phyloP scores from a whole-genome alignment of 2,329 filamentous ascomycete genomes.

The Alternaria conjuncta region DNA sequence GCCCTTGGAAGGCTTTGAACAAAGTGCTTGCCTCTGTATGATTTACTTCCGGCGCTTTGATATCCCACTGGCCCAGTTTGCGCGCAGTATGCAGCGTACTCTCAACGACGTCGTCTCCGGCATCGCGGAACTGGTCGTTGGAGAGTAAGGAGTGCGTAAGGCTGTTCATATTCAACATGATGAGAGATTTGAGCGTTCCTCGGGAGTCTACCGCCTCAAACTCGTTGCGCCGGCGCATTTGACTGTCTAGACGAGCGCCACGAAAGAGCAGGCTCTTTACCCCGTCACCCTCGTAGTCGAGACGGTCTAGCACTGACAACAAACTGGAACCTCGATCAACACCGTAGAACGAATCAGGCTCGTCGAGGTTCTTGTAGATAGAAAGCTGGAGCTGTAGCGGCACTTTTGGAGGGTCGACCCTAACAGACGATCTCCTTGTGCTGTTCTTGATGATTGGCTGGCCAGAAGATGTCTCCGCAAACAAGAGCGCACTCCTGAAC shows the following conservation, averaged over 20 bases:
- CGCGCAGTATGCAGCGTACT: constrained; percentile 80
- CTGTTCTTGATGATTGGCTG: constrained; percentile 54
- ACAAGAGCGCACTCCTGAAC: constrained; percentile 83
- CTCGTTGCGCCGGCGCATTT: constrained; percentile 69
- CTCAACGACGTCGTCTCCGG: constrained; percentile 66
- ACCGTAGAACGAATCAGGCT: constrained; percentile 96
- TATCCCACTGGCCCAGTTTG: constrained; percentile 88
- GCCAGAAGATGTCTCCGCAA: constrained; percentile 75
- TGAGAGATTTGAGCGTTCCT: constrained; percentile 77
- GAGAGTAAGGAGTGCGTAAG: constrained; percentile 81
- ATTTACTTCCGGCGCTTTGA: constrained; percentile 72
- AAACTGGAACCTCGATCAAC: constrained; percentile 79
- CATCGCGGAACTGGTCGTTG: constrained; percentile 66
- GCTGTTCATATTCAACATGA: constrained; percentile 81
- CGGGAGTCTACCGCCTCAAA: constrained; percentile 66
- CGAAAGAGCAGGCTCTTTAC: constrained; percentile 88
- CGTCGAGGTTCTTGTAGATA: constrained; percentile 92
- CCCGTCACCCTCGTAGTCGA: constrained; percentile 90
- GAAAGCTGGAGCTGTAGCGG: constrained; percentile 74
- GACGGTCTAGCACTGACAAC: constrained; percentile 75
- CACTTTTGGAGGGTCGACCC: constrained; percentile 52
- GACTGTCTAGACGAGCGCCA: constrained; percentile 87
- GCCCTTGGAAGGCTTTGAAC: constrained; percentile 81
- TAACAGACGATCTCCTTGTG: constrained; percentile 69
- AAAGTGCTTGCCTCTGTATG: constrained; percentile 71